phyloP scores from a whole-genome alignment of 108 stramenopile genomes.

The Seminavis robusta region DNA sequence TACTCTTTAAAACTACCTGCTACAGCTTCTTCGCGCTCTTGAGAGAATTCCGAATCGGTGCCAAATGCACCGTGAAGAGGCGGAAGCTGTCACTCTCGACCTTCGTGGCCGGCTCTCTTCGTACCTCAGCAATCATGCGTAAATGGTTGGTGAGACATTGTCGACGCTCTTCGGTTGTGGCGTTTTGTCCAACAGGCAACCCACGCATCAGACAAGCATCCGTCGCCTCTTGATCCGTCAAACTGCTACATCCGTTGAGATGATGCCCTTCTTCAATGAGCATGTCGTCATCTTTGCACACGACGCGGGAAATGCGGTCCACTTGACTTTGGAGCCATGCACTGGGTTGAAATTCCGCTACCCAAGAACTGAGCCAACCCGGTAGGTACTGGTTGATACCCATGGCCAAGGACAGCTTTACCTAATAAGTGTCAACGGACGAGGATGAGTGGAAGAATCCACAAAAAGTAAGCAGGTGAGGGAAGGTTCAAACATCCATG shows the following conservation, averaged over 20 bases:
- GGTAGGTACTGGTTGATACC: slow-evolving; percentile 2
- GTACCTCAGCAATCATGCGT: slow-evolving; percentile 3
- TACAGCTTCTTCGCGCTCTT: not conserved
- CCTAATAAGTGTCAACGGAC: too few species aligned
- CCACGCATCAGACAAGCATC: slow-evolving; percentile 26
- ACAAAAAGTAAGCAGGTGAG: not conserved
- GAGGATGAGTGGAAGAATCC: too few species aligned
- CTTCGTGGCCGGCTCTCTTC: not conserved
- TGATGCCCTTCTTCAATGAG: slow-evolving; percentile 14
- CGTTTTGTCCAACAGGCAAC: slow-evolving; percentile 15
- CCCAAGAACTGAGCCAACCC: not conserved
- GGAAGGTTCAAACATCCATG: too few species aligned
- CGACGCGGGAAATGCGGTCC: not conserved
- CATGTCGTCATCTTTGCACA: slow-evolving; percentile 9
- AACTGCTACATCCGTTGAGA: not conserved
- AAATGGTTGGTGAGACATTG: slow-evolving; percentile 21
- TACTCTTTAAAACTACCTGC: too few species aligned
- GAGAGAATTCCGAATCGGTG: slow-evolving; percentile 3
- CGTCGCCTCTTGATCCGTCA: slow-evolving; percentile 17
- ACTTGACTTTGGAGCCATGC: not conserved
- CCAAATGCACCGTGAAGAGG: slow-evolving; percentile 19
- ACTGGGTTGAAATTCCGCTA: not conserved
- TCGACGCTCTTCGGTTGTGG: slow-evolving; percentile 5
- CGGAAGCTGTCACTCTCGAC: slow-evolving; percentile 4
- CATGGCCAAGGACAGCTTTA: slow-evolving; percentile 1